Evolutionary conservation across 1,139 yeast genomes (phyloP), one percentile per base, ranked within the genome.

Genomic region (Yamadazyma buinensis): DNA sequence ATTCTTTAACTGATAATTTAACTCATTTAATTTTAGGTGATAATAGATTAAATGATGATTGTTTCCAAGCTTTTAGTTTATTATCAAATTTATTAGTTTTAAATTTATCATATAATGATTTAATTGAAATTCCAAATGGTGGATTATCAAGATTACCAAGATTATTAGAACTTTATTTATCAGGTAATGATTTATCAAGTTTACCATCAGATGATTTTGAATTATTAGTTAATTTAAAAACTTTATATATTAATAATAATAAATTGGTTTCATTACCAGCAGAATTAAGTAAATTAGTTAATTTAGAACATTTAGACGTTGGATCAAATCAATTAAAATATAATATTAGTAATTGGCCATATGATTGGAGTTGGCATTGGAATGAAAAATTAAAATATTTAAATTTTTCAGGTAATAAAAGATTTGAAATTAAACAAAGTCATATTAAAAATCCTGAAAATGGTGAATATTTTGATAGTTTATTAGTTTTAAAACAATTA

Each of bases 291-390:
- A 81, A 81, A 42, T 69, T 88, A 37, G 54, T 62, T 1, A 73
- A 76, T 23, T 63, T 94, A 48, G 75, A 74, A 26, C 82, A 81
- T 13, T 70, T 94, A 29, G 99, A 94, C 61, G 94, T 87, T 13
- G 95, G 97, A 3, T 85, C 95, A 3, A 94, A 94, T 55, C 84
- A 81, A 44, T 67, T 94, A 55, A 84, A 90, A 51, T 92, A 92
- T 58, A 92, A 94, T 49, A 87, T 92, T 39, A 84, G 94, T 11
- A 92, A 92, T 55, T 86, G 90, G 77, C 95, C 95, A 7, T 90
- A 87, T 54, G 98, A 92, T 56, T 92, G 97, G 97, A 92, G 87
- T 57, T 94, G 98, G 98, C 83, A 84, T 50, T 81, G 80, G 68
- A 94, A 92, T 53, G 67, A 73, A 37, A 80, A 81, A 30, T 68